Percentiles rank a stretch among this genome's conserved stretches.
Evolutionary conservation across 2,329 filamentous ascomycete species (phyloP).

Genomic region (Furcasterigmium furcatum): DNA sequence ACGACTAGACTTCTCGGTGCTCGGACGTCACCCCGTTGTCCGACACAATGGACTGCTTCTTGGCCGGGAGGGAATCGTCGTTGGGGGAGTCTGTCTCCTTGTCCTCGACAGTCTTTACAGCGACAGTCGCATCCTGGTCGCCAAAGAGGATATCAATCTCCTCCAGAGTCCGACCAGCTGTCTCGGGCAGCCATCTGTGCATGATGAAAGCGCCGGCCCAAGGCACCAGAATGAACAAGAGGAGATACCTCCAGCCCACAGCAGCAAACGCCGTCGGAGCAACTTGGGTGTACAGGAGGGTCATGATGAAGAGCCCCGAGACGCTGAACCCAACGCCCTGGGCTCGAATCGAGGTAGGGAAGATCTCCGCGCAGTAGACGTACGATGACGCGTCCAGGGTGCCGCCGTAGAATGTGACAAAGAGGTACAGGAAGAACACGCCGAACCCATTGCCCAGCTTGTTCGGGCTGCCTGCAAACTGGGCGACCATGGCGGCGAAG

Average conservation of each 20-base stretch:
- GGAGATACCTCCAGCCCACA: constrained; percentile 5
- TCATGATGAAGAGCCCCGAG: constrained; percentile 8
- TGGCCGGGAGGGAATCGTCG: too few species aligned
- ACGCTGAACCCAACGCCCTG: constrained; percentile 9
- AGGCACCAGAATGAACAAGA: constrained; percentile 5
- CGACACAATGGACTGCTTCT: too few species aligned
- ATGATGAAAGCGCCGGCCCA: not conserved
- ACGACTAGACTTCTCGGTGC: too few species aligned
- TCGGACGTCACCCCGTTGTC: too few species aligned
- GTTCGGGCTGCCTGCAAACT: not conserved
- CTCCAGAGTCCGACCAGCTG: not conserved
- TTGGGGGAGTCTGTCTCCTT: too few species aligned
- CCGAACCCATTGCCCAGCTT: not conserved
- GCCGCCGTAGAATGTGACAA: constrained; percentile 1
- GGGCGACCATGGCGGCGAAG: constrained; percentile 1
- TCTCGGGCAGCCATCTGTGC: not conserved
- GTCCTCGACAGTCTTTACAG: too few species aligned
- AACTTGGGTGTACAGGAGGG: constrained; percentile 6
- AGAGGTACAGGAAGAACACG: constrained; percentile 5
- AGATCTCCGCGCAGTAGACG: constrained; percentile 13
- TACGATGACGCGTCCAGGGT: constrained; percentile 8
- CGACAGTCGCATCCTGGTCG: not conserved
- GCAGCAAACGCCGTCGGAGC: constrained; percentile 5
- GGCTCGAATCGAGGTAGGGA: constrained; percentile 9
- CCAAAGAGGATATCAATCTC: constrained; percentile 1